Conservation (phyloP, 345 rosid genomes). For the Raphanus sativus region DNA sequence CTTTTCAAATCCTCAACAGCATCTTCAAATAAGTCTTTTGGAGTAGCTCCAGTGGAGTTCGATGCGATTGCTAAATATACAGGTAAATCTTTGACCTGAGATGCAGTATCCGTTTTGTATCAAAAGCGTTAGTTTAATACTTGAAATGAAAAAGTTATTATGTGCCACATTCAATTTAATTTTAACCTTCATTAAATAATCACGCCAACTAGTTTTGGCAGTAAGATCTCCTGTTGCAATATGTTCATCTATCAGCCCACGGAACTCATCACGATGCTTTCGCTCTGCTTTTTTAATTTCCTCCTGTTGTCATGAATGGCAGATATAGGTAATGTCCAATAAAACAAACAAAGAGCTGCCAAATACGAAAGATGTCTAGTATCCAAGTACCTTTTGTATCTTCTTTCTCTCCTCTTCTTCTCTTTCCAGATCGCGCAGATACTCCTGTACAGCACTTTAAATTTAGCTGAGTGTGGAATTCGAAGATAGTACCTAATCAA, state of each 20-base stretch:
- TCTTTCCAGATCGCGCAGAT: constrained; percentile 72
- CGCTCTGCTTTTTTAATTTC: constrained; percentile 85
- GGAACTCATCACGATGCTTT: constrained; percentile 94
- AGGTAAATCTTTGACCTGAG: constrained; percentile 78
- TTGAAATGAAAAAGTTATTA: constrained; percentile 15
- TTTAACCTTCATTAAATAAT: constrained; percentile 68
- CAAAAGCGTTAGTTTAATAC: constrained; percentile 23
- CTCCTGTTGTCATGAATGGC: constrained; percentile 55
- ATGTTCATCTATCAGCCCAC: constrained; percentile 82
- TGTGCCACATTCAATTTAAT: constrained; percentile 16
- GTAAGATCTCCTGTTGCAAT: constrained; percentile 68
- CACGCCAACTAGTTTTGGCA: constrained; percentile 86
- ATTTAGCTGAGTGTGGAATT: constrained; percentile 33
- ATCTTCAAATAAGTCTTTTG: constrained; percentile 92
- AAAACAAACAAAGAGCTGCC: constrained; percentile 11
- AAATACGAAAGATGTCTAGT: constrained; percentile 1
- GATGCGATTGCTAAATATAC: constrained; percentile 67
- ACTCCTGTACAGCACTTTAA: constrained; percentile 58
- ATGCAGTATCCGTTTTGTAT: constrained; percentile 6
- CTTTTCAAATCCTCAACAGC: constrained; percentile 76
- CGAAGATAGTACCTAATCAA: constrained; percentile 21
- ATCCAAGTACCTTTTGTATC: constrained; percentile 70
- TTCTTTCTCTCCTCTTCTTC: constrained; percentile 94
- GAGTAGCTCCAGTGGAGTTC: constrained; percentile 83
- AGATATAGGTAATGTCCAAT: constrained; percentile 18